Conservation (phyloP, 345 rosid species). For the Populus davidiana region DNA sequence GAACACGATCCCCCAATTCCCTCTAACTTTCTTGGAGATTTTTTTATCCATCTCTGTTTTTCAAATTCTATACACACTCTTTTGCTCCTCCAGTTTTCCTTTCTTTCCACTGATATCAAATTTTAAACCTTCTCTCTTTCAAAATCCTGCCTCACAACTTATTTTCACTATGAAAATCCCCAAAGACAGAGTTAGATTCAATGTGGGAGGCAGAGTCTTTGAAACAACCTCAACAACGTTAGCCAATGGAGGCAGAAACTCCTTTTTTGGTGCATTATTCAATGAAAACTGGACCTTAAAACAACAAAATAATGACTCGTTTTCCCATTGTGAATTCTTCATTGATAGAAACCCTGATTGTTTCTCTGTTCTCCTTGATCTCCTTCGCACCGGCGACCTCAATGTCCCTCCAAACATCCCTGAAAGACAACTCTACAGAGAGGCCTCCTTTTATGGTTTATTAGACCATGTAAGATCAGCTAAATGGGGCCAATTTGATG, state of each 20-base stretch:
- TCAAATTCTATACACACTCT: constrained; percentile 5
- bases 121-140: background rate
- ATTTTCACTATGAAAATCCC: constrained; percentile 54
- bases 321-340: constrained; percentile 40
- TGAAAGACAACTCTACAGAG: constrained; percentile 65
- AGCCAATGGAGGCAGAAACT: constrained; percentile 86
- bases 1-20: constrained; percentile 16
- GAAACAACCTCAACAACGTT: constrained; percentile 92
- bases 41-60: background rate
- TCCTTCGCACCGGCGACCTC: constrained; percentile 96
- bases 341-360: constrained; percentile 90
- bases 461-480: constrained; percentile 73
- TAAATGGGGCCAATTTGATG: constrained; percentile 82
- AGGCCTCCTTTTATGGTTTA: constrained; percentile 82
- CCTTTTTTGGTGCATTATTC: constrained; percentile 81
- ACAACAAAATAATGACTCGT: constrained; percentile 15
- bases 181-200: constrained; percentile 71
- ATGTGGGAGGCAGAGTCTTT: constrained; percentile 86
- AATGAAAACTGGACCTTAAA: constrained; percentile 70
- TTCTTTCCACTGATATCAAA: background rate
- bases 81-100: background rate
- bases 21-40: constrained; percentile 21
- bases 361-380: constrained; percentile 84
- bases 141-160: background rate
- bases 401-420: constrained; percentile 63